phyloP scores from a whole-genome alignment of 2,329 filamentous ascomycete genomes.

The Raffaelea ambrosiae region DNA sequence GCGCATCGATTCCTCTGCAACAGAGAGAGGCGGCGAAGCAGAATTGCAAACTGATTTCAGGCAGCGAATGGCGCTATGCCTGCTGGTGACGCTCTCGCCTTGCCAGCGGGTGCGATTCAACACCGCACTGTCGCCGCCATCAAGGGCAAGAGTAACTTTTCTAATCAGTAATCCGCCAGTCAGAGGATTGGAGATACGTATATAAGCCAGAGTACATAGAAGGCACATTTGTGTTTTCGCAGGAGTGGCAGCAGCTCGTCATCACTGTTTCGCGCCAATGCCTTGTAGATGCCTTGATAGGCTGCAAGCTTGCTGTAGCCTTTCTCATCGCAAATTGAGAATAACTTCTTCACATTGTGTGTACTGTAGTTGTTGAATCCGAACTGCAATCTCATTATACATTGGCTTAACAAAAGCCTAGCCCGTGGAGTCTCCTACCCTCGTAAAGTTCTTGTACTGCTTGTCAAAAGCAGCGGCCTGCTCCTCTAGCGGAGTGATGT shows the following conservation, averaged over 20 bases:
- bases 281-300: constrained; percentile 28
- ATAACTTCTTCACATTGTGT: constrained; percentile 12
- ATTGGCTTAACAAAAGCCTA: no score
- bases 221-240: constrained; percentile 25
- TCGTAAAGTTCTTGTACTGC: no score
- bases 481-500: constrained; percentile 17
- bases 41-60: constrained; percentile 3
- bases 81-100: constrained; percentile 6
- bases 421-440: no score
- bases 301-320: constrained; percentile 21
- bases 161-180: constrained; percentile 14
- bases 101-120: constrained; percentile 11
- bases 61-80: constrained; percentile 6
- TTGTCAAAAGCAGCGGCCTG: constrained; percentile 19
- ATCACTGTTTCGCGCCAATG: constrained; percentile 15
- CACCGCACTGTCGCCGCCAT: neutral
- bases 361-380: constrained; percentile 24
- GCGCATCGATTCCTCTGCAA: constrained; percentile 8
- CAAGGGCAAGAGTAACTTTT: constrained; percentile 8
- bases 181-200: constrained; percentile 6
- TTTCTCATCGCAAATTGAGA: constrained; percentile 19
- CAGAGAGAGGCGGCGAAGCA: constrained; percentile 1
- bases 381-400: no score
- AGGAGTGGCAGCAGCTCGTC: constrained; percentile 11
- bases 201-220: neutral